Conservation (phyloP, 352 stramenopile genomes). For the Globisporangium radiosum region DNA sequence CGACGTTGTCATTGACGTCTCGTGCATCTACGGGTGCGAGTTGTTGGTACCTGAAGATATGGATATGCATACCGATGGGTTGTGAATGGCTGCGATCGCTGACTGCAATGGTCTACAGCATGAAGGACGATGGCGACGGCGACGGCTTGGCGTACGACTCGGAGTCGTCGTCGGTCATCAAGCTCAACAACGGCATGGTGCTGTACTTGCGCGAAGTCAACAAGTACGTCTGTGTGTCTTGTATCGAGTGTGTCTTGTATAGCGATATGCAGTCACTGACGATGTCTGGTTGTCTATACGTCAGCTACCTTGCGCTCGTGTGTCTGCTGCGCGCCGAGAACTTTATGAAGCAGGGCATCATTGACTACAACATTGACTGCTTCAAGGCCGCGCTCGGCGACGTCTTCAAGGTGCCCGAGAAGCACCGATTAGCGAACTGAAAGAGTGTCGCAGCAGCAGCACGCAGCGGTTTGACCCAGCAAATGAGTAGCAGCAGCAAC, state of each 20-base stretch:
- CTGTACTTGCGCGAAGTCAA: slow-evolving; percentile 92
- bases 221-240: slow-evolving; percentile 44
- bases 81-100: background rate
- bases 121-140: slow-evolving; percentile 88
- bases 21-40: slow-evolving; percentile 94
- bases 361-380: slow-evolving; percentile 99
- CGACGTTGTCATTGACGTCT: slow-evolving; percentile 99
- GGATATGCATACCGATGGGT: slow-evolving; percentile 15
- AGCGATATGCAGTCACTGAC: slow-evolving; percentile 2
- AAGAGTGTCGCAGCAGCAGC: background rate
- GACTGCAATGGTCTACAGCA: slow-evolving; percentile 23
- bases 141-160: slow-evolving; percentile 93
- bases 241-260: background rate
- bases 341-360: slow-evolving; percentile 97
- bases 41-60: too few relatives aligned
- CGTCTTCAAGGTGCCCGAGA: slow-evolving; percentile 75
- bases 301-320: slow-evolving; percentile 95
- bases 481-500: too few relatives aligned
- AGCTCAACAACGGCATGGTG: slow-evolving; percentile 97
- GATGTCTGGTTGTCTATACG: slow-evolving; percentile 6
- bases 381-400: slow-evolving; percentile 93
- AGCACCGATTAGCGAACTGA: slow-evolving; percentile 34
- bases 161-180: slow-evolving; percentile 95
- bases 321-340: slow-evolving; percentile 95
- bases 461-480: background rate